phyloP scores from a whole-genome alignment of 306 rosid genomes.

The Malus asiatica region DNA sequence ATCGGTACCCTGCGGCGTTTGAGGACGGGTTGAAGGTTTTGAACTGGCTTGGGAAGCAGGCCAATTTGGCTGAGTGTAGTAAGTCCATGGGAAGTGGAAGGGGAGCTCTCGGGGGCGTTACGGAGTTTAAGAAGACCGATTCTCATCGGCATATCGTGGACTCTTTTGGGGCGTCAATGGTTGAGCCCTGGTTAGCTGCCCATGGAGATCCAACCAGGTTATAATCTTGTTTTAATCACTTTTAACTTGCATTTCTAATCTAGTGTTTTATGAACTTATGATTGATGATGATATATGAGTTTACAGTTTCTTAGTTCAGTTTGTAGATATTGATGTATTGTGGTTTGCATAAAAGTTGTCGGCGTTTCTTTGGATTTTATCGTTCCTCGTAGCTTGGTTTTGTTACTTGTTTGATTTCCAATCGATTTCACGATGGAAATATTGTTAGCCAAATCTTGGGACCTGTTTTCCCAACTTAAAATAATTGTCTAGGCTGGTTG shows the following conservation, averaged over 20 bases:
- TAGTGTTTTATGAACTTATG: background rate
- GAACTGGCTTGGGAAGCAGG: slow-evolving; percentile 94
- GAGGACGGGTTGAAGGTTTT: slow-evolving; percentile 86
- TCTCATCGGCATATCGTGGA: slow-evolving; percentile 56
- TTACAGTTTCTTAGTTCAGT: background rate
- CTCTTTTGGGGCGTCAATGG: slow-evolving; percentile 73
- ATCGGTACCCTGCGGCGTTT: slow-evolving; percentile 78
- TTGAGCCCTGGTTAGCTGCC: slow-evolving; percentile 94
- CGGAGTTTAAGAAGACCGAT: slow-evolving; percentile 60
- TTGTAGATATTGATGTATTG: background rate
- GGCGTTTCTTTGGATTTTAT: background rate
- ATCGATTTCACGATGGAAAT: background rate
- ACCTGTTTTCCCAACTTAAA: background rate
- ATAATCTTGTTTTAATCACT: slow-evolving; percentile 1
- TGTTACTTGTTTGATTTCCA: background rate
- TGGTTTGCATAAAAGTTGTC: background rate
- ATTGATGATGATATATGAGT: background rate
- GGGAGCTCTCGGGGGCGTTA: slow-evolving; percentile 15
- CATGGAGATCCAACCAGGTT: slow-evolving; percentile 91
- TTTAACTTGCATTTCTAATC: background rate
- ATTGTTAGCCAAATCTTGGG: background rate
- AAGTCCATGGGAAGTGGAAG: slow-evolving; percentile 50
- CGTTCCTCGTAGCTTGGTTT: background rate
- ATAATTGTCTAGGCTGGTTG: background rate
- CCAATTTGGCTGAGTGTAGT: slow-evolving; percentile 82